phyloP scores from a whole-genome alignment of 345 rosid genomes.

The Syzygium aromaticum region DNA sequence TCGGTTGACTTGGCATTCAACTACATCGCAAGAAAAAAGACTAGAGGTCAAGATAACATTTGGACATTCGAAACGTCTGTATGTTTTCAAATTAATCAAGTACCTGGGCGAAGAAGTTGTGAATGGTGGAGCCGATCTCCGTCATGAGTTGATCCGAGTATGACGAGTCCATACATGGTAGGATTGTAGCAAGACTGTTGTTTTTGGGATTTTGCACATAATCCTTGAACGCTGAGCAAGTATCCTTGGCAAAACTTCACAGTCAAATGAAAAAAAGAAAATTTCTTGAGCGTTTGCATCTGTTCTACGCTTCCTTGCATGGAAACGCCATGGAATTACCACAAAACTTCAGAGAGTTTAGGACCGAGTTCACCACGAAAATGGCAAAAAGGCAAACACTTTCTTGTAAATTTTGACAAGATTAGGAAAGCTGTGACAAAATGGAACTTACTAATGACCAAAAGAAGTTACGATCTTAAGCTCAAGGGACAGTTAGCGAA shows the following conservation, averaged over 20 bases:
- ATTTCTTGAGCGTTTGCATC: background rate
- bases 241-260: constrained; percentile 47
- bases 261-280: background rate
- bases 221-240: constrained; percentile 43
- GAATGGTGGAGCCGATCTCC: constrained; percentile 31
- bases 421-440: background rate
- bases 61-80: background rate
- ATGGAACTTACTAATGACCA: background rate
- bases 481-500: background rate
- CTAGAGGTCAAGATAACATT: background rate
- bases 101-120: constrained; percentile 39
- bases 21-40: constrained; percentile 14
- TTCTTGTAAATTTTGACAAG: background rate
- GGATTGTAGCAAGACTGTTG: constrained; percentile 23
- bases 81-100: background rate
- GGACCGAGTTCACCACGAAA: background rate
- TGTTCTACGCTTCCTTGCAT: background rate
- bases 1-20: constrained; percentile 27
- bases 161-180: constrained; percentile 45
- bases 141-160: constrained; percentile 23
- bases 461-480: background rate
- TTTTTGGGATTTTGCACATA: constrained; percentile 37
- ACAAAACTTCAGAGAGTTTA: background rate
- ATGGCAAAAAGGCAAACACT: background rate
- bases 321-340: background rate